Evolutionary conservation across 1,284 basidiomycete species (phyloP), one percentile per base, ranked within the genome.

Genomic region (Naganishia sp.): DNA sequence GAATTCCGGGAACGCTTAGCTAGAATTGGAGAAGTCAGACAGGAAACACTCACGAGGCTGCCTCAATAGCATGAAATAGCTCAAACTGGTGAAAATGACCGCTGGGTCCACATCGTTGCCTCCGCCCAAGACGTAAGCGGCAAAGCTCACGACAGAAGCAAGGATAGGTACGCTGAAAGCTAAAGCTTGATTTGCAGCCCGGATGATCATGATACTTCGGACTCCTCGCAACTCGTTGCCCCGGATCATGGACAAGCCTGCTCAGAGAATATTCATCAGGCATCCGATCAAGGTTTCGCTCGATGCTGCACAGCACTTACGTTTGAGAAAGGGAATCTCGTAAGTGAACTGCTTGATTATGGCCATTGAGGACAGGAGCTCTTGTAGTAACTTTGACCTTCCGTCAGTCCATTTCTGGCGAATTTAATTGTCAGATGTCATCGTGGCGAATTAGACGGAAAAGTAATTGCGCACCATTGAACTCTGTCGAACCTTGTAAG

Each of bases 281-380:
- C 21, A 21, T 13, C 13, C 3, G 13, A 13, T 13, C 10, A 9
- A 39, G 36, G 13, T 39, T 39, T 39, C 36, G 36, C 36, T 13
- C 36, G 36, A 13, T 39, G 3, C 36, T 39, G 36, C 13, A 10
- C 23, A 4, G 3, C 10, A 75, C 83, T 74, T 65, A 86, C 87
- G 82, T 68, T 85, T 82, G 50, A 88, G 74, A 75, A 87, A 88
- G 0, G 87, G 86, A 1, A 81, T 72, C 75, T 89, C 88, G 69
- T 88, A 88, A 21, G 84, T 86, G 75, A 90, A 90, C 72, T 88
- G 88, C 75, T 90, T 90, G 70, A 90, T 86, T 21, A 90, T 83
- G 7, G 87, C 83, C 86, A 90, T 89, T 0, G 84, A 86, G 45
- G 85, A 84, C 13, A 90, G 76, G 0, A 88, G 83, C 73, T 90